Evolutionary conservation across 2,329 filamentous ascomycete species (phyloP), one percentile per base, ranked within the genome.

Genomic region (Cladosporium sp.): DNA sequence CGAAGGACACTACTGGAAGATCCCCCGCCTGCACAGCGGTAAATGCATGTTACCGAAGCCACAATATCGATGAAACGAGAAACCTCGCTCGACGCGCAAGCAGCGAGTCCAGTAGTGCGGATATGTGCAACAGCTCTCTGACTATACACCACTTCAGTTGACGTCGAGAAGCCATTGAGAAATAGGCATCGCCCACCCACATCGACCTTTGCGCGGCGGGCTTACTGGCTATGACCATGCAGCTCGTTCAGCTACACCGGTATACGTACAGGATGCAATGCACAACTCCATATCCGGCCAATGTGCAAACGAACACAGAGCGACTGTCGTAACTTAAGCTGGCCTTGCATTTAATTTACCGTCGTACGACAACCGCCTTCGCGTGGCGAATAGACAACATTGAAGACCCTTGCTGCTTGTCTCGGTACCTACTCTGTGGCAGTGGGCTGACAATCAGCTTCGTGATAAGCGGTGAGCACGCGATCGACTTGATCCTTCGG

Each of bases 41-140:
- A 35, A 18, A 26, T 16, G 55, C 55, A 57, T 57, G 31, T 12
- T 57, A 57, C 55, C 31, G n/a, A 40, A 57, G 55, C 55, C 55
- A 57, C 55, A 57, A 57, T 57, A 57, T 57, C 29, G 55, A 57
- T 57, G 55, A 57, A 57, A 57, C 55, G 33, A 57, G 14, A 40
- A 21, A 21, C 16, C 6, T 10, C 52, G 28, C 26, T 31, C 28
- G 18, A 55, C 52, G 52, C 29, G 52, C 52, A 40, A 57, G 55
- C 33, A 57, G 8, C 2, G 33, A 57, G 55, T n/a, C 55, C 23
- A 21, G 31, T n/a, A 26, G 21, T 26, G 33, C 33, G 33, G 5
- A 37, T 40, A n/a, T 21, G 55, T 57, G 55, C 55, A 35, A 57
- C 33, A 57, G 31, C 29, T 55, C 52, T 55, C 52, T 14, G 52